Evolutionary conservation across 2,329 filamentous ascomycete species (phyloP), one percentile per base, ranked within the genome.

Genomic region (Coleophoma crateriformis): DNA sequence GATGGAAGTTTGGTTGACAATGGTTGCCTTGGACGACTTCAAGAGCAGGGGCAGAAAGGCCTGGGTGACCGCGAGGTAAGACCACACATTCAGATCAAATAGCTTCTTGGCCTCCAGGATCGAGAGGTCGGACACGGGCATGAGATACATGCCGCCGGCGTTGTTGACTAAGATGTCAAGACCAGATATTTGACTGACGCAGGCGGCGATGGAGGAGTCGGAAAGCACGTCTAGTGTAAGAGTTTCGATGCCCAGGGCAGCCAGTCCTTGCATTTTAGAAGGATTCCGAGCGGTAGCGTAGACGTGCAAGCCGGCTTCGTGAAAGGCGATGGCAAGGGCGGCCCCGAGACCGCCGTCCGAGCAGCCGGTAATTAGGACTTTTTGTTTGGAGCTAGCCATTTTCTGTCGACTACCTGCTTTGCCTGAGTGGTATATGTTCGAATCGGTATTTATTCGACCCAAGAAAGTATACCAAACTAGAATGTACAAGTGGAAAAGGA

Each of bases 141-240:
- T 33, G 41, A 48, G 48, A 19, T 47, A 57, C 50, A 57, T 51
- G 10, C 65, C 70, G 3, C 54, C 53, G 19, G 71, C 67, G 57
- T 74, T 74, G 56, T 75, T 74, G 50, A 73, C 60, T 2, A 75
- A 65, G 19, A 72, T 62, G 48, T 74, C 67, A 8, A 74, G 62
- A 15, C 22, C 0, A 67, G 66, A 11, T 62, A 58, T 12, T 50
- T 50, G 11, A 57, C 47, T 32, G 65, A 64, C 2, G 63, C 63
- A 7, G 48, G 42, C 38, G 42, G 51, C 37, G 50, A 42, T 27
- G 19, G 27, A 1, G 52, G 51, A 48, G 74, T 67, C 32, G 17
- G 63, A 62, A 2, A 63, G 67, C 4, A 73, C 68, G 47, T 74
- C 71, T 2, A 74, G 60, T 1, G 57, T 33, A 19, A 55, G 48